A percentile compares a stretch with the other conserved stretches of the same genome.
Evolutionary conservation across 75 land plant genomes (phyloP).

Genomic region (Adiantum capillusveneris): DNA sequence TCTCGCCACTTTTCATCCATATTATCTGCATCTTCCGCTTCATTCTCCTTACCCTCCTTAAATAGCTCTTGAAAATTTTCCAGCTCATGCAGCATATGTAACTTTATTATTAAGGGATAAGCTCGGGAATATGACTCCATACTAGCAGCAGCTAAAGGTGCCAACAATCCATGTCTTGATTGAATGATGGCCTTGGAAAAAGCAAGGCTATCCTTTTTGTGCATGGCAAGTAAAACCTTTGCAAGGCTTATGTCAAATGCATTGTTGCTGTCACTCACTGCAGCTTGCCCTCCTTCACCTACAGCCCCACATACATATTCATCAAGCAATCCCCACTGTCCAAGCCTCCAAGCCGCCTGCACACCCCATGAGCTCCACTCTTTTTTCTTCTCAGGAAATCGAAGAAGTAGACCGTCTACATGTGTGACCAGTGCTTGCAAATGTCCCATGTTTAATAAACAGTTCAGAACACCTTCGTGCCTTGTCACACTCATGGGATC

Average conservation of each 20-base stretch:
- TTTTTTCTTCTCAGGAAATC: constrained; percentile 66
- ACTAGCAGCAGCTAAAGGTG: constrained; percentile 95
- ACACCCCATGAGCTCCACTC: constrained; percentile 96
- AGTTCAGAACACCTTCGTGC: constrained; percentile 90
- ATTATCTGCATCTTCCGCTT: constrained; percentile 30
- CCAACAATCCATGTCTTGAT: constrained; percentile 78
- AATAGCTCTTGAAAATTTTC: constrained; percentile 73
- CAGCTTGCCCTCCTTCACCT: constrained; percentile 28
- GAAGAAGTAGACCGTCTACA: constrained; percentile 84
- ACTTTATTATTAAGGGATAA: constrained; percentile 88
- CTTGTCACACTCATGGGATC: constrained; percentile 76
- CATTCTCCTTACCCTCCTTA: constrained; percentile 6
- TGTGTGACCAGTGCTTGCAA: constrained; percentile 92
- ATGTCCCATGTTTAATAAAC: constrained; percentile 95
- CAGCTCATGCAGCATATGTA: constrained; percentile 87
- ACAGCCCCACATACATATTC: constrained; percentile 80
- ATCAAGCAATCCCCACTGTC: constrained; percentile 87
- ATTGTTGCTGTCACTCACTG: constrained; percentile 38
- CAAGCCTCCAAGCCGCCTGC: constrained; percentile 99
- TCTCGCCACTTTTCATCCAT: constrained; percentile 35
- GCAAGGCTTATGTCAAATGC: constrained; percentile 93
- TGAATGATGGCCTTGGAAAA: constrained; percentile 72
- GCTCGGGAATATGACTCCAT: constrained; percentile 99
- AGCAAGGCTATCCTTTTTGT: constrained; percentile 55
- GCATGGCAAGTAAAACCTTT: constrained; percentile 84